Percentiles rank a stretch among this genome's conserved stretches.
Evolutionary conservation across 2,329 filamentous ascomycete genomes (phyloP).

Genomic region (Xenosphaeropsis pyriputrescens): DNA sequence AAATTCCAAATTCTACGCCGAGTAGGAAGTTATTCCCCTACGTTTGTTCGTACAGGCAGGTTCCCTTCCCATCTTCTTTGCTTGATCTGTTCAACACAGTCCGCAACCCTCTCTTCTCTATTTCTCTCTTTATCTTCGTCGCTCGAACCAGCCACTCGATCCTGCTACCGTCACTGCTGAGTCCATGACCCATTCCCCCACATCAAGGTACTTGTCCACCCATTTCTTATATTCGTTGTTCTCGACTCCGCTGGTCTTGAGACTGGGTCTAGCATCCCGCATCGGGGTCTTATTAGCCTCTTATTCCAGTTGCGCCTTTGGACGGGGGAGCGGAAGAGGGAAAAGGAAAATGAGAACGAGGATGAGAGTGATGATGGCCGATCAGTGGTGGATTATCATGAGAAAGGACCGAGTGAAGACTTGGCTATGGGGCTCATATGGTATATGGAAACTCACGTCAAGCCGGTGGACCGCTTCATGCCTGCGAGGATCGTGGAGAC

Average conservation of each 20-base stretch:
- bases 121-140: constrained; percentile 50
- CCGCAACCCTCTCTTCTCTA: too few relatives aligned
- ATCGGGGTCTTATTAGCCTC: constrained; percentile 28
- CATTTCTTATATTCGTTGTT: constrained; percentile 75
- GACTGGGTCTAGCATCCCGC: constrained; percentile 48
- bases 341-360: not conserved
- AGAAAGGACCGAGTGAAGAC: not conserved
- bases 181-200: constrained; percentile 98
- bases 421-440: not conserved
- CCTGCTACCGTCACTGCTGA: constrained; percentile 87
- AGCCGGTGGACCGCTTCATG: constrained; percentile 90
- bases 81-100: too few relatives aligned
- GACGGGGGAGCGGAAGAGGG: not conserved
- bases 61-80: too few relatives aligned
- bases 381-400: not conserved
- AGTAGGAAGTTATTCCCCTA: too few relatives aligned
- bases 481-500: constrained; percentile 94
- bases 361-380: constrained; percentile 15
- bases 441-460: constrained; percentile 61
- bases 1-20: too few relatives aligned
- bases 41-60: too few relatives aligned
- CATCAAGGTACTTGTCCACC: constrained; percentile 85
- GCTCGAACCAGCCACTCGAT: constrained; percentile 80
- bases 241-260: constrained; percentile 74
- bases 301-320: not conserved